Evolutionary conservation across 805 yeast genomes (phyloP).

Genomic region (Lachancea nothofagi): DNA sequence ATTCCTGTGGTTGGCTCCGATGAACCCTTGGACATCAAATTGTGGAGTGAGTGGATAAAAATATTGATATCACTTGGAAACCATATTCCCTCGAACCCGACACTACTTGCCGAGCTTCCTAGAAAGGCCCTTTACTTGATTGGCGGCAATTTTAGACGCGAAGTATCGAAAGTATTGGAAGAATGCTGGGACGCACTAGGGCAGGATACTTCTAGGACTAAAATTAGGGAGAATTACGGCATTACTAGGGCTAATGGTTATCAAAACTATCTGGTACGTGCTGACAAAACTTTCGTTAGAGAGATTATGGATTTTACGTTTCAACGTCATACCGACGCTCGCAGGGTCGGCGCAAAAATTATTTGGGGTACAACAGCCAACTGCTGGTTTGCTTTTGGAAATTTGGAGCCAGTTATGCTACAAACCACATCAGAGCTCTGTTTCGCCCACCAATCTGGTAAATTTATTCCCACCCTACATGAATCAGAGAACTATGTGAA

Average conservation of each 20-base stretch:
- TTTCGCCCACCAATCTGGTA: slow-evolving; percentile 24
- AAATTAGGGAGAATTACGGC: slow-evolving; percentile 48
- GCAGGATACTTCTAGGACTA: slow-evolving; percentile 52
- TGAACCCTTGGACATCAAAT: slow-evolving; percentile 51
- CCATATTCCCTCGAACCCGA: slow-evolving; percentile 62
- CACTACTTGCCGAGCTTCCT: slow-evolving; percentile 67
- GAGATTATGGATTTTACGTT: slow-evolving; percentile 63
- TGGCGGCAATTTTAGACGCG: slow-evolving; percentile 56
- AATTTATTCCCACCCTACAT: slow-evolving; percentile 20
- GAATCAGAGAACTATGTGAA: slow-evolving; percentile 21
- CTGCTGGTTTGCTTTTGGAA: slow-evolving; percentile 16
- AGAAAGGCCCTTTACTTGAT: slow-evolving; percentile 62
- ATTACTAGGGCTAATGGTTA: slow-evolving; percentile 60
- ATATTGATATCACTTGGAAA: slow-evolving; percentile 54
- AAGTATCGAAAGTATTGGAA: slow-evolving; percentile 50
- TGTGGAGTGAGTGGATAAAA: slow-evolving; percentile 67
- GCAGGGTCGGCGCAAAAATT: slow-evolving; percentile 55
- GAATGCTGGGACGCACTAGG: slow-evolving; percentile 74
- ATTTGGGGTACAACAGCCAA: slow-evolving; percentile 56
- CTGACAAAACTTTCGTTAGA: slow-evolving; percentile 54
- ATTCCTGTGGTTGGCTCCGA: slow-evolving; percentile 46
- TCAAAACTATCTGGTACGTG: slow-evolving; percentile 58
- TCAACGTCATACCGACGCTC: slow-evolving; percentile 59
- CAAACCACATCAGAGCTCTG: slow-evolving; percentile 25
- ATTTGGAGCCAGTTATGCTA: slow-evolving; percentile 18